phyloP scores from a whole-genome alignment of 345 rosid species.

The Noccaea bulbosa region DNA sequence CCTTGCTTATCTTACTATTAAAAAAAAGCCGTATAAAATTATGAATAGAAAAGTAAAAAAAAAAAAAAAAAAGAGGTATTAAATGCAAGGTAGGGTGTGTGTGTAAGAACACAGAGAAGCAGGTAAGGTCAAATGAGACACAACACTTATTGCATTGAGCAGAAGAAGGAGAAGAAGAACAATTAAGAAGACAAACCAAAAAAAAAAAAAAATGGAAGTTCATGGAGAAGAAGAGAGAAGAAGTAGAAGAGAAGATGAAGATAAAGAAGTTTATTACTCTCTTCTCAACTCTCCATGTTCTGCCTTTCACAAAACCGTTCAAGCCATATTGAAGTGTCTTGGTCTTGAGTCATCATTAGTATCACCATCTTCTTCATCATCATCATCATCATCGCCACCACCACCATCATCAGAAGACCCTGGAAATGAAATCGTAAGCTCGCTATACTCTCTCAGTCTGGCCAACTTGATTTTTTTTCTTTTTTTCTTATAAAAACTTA shows the following conservation, averaged over 20 bases:
- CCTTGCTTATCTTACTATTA: neutral
- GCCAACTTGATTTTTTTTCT: neutral
- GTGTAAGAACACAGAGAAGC: conserved; percentile 40
- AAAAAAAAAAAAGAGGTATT: conserved; percentile 5
- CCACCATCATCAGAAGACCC: conserved; percentile 7
- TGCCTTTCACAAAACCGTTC: conserved; percentile 31
- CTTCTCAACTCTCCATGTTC: conserved; percentile 42
- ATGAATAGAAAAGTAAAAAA: neutral
- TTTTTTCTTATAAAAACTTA: neutral
- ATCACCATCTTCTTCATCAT: conserved; percentile 29
- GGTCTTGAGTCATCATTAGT: conserved; percentile 34
- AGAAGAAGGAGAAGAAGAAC: conserved; percentile 26
- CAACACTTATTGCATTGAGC: conserved; percentile 39
- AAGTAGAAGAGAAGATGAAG: conserved; percentile 34
- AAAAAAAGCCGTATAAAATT: conserved; percentile 12
- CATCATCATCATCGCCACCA: conserved; percentile 10
- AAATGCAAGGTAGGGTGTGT: conserved; percentile 39
- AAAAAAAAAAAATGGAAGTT: conserved; percentile 38
- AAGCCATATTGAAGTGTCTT: conserved; percentile 40
- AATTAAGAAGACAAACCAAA: conserved; percentile 5
- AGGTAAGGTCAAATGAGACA: conserved; percentile 41
- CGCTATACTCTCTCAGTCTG: neutral
- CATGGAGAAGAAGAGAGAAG: conserved; percentile 37
- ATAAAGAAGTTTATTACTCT: conserved; percentile 30
- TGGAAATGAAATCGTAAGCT: conserved; percentile 35